These are phyloP conservation scores for Rhodosporidiobolus sp. DNA, from an alignment of 768 basidiomycete genomes.

Conservation along the genomic window DNA sequence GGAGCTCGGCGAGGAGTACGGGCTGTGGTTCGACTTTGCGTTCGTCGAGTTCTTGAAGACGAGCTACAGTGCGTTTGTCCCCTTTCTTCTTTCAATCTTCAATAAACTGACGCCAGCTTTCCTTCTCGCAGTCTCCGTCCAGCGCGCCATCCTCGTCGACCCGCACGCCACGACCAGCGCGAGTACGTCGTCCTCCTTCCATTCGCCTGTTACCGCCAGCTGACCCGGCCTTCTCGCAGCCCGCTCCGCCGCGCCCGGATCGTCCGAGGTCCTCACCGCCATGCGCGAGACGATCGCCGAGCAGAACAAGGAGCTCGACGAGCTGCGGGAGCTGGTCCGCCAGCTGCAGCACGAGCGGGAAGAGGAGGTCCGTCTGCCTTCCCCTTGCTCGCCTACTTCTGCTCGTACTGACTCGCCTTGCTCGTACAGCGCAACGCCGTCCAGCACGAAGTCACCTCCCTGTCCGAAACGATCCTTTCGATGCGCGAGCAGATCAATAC, in stretches of 20 bases:
- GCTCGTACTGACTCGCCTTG: background rate
- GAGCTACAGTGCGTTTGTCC: constrained; percentile 68
- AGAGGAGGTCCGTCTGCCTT: constrained; percentile 27
- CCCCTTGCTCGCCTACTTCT: too few species aligned
- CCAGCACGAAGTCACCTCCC: constrained; percentile 24
- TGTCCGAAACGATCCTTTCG: constrained; percentile 14
- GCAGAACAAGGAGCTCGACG: constrained; percentile 59
- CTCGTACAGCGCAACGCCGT: constrained; percentile 22
- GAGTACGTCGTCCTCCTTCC: background rate
- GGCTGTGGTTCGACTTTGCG: constrained; percentile 94
- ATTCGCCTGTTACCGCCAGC: background rate
- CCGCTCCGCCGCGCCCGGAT: constrained; percentile 70
- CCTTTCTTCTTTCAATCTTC: background rate
- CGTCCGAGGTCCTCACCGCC: constrained; percentile 75
- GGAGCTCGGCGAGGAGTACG: constrained; percentile 60
- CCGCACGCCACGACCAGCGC: constrained; percentile 44
- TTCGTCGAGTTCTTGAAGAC: constrained; percentile 99
- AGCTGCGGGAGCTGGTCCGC: constrained; percentile 45
- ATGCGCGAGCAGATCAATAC: constrained; percentile 3
- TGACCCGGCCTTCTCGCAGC: constrained; percentile 53
- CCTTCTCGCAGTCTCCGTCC: constrained; percentile 49
- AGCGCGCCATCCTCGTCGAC: constrained; percentile 51
- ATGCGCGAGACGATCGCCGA: constrained; percentile 76
- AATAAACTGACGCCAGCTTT: background rate
- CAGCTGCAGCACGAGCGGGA: constrained; percentile 41